Conservation (phyloP, 176 grass and related monocot species). For the Poa annua region DNA sequence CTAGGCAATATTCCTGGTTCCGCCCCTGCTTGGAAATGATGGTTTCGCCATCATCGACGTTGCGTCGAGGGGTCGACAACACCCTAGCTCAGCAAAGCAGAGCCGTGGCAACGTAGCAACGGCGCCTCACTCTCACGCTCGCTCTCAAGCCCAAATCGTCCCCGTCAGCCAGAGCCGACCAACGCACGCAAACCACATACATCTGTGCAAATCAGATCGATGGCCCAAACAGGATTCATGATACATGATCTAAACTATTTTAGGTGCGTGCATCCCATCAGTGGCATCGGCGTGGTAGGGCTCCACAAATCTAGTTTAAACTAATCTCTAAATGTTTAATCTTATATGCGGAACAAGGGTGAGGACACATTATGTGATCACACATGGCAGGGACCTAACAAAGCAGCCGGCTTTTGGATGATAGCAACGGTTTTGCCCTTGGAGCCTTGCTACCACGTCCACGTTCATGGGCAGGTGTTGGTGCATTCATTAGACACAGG, state of each 20-base stretch:
- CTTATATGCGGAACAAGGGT: neutral
- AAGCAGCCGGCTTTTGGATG: conserved; percentile 25
- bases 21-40: neutral
- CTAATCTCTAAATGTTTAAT: neutral
- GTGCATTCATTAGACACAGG: neutral
- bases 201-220: conserved; percentile 14
- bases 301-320: neutral
- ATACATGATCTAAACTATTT: neutral
- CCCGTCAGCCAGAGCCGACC: neutral
- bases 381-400: conserved; percentile 41
- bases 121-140: neutral
- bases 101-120: neutral
- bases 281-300: neutral
- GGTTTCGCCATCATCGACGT: neutral
- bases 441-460: neutral
- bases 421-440: conserved; percentile 18
- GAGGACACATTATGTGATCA: conserved; percentile 22
- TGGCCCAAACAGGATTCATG: neutral
- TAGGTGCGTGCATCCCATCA: neutral
- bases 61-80: neutral
- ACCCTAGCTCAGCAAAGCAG: no score
- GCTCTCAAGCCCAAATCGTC: neutral
- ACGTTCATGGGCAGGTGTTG: neutral
- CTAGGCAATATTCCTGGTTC: no score
- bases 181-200: neutral